Conservation (phyloP, 2,329 filamentous ascomycete genomes). For the Aaosphaeria arxii region DNA sequence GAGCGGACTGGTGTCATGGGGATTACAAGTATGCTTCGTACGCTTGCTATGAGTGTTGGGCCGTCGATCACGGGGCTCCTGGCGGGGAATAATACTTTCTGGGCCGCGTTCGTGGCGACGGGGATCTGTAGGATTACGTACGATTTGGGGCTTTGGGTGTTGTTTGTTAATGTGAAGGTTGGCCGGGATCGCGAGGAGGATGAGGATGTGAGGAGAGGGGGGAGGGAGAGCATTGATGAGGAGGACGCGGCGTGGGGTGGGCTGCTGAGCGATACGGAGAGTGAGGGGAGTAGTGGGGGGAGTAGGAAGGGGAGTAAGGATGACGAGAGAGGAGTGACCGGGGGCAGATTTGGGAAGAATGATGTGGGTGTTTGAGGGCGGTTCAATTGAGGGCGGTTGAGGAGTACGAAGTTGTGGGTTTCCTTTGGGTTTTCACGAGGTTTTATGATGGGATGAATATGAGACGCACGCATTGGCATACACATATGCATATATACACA, state of each 20-base stretch:
- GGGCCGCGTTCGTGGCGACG: slow-evolving; percentile 37
- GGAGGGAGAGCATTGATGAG: slow-evolving; percentile 16
- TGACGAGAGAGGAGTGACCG: slow-evolving; percentile 6
- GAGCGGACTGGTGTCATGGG: slow-evolving; percentile 71
- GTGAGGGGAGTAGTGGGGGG: slow-evolving; percentile 7
- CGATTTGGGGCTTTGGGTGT: slow-evolving; percentile 36
- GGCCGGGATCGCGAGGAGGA: slow-evolving; percentile 6
- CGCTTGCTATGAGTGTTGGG: slow-evolving; percentile 53
- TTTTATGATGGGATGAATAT: too few species aligned
- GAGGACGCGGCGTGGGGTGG: slow-evolving; percentile 23
- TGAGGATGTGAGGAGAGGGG: slow-evolving; percentile 1
- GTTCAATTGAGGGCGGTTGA: too few species aligned
- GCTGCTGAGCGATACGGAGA: slow-evolving; percentile 26
- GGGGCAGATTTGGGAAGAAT: neutral
- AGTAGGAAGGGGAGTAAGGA: slow-evolving; percentile 22
- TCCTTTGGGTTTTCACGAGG: too few species aligned
- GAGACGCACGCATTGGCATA: too few species aligned
- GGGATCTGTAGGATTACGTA: slow-evolving; percentile 34
- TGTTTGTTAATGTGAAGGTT: slow-evolving; percentile 37
- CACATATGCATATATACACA: too few species aligned
- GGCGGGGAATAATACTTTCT: slow-evolving; percentile 32
- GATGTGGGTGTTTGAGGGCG: too few species aligned
- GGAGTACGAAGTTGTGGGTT: too few species aligned
- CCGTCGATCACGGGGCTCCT: slow-evolving; percentile 36
- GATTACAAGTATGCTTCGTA: slow-evolving; percentile 61